A percentile compares a stretch with the other conserved stretches of the same genome.
Evolutionary conservation across 2,329 filamentous ascomycete genomes (phyloP).

Genomic region (Phyllosticta paracitricarpa): DNA sequence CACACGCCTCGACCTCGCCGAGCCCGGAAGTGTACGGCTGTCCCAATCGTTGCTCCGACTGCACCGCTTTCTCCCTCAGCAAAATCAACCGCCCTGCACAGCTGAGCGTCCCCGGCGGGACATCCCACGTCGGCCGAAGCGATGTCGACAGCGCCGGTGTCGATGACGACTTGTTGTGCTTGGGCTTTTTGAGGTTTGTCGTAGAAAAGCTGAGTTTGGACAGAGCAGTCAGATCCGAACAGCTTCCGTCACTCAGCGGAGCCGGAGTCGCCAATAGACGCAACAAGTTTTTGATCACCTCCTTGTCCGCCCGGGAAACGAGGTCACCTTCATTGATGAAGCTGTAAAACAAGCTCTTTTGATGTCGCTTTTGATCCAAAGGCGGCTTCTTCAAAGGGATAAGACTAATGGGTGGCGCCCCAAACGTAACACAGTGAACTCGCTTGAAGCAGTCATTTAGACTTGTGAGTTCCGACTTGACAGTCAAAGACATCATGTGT

Average conservation of each 20-base stretch:
- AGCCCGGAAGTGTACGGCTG: neutral
- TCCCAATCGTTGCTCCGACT: neutral
- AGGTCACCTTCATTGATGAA: conserved; percentile 85
- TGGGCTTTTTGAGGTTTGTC: conserved; percentile 1
- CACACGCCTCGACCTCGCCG: conserved; percentile 50
- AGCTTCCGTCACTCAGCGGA: conserved; percentile 25
- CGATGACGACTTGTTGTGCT: conserved; percentile 7
- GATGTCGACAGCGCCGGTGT: conserved; percentile 11
- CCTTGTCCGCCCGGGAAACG: conserved; percentile 64
- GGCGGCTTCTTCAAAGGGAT: conserved; percentile 55
- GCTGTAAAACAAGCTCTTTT: conserved; percentile 64
- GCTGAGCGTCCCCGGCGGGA: conserved; percentile 57
- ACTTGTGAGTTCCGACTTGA: conserved; percentile 57
- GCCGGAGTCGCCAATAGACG: conserved; percentile 57
- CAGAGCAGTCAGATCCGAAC: neutral
- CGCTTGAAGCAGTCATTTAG: conserved; percentile 64
- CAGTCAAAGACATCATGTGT: conserved; percentile 62
- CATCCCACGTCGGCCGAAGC: conserved; percentile 43
- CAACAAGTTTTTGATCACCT: conserved; percentile 62
- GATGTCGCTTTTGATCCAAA: conserved; percentile 19
- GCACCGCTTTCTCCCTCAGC: conserved; percentile 34
- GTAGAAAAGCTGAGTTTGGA: neutral
- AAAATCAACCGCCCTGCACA: conserved; percentile 62
- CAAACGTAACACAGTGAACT: conserved; percentile 77
- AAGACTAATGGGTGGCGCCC: conserved; percentile 67